These are phyloP conservation scores for Penicillium thymicola DNA, from an alignment of 2,329 filamentous ascomycete genomes.

Conservation along the genomic window DNA sequence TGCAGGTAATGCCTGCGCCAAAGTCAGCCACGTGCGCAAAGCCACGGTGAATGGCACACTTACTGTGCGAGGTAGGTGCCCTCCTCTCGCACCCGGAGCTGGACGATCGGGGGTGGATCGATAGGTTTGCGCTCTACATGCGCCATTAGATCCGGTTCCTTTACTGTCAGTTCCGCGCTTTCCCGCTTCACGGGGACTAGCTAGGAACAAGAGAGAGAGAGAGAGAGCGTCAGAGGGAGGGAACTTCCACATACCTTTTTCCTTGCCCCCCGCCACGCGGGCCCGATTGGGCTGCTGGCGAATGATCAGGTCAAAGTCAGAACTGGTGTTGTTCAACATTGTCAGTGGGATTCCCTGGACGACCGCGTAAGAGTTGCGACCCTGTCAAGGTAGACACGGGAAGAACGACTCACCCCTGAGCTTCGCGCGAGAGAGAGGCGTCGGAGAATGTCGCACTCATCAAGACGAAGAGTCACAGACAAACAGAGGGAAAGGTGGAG, in stretches of 20 bases:
- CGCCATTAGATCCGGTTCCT: neutral
- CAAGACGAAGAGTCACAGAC: conserved; percentile 33
- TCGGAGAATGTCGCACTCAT: conserved; percentile 44
- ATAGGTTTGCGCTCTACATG: conserved; percentile 73
- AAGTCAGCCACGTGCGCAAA: conserved; percentile 14
- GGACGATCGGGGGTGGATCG: conserved; percentile 77
- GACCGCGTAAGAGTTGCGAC: conserved; percentile 30
- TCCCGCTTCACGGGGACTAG: neutral
- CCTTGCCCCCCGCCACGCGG: conserved; percentile 67
- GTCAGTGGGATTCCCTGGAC: conserved; percentile 38
- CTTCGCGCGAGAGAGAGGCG: conserved; percentile 42
- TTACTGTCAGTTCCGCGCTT: neutral
- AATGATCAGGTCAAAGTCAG: conserved; percentile 57
- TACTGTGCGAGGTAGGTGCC: conserved; percentile 58
- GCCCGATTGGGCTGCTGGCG: conserved; percentile 67
- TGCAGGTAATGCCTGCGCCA: conserved; percentile 56
- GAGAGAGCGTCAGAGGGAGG: too few species aligned
- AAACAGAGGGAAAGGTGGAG: conserved; percentile 17
- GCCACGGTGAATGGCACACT: conserved; percentile 29
- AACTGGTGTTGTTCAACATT: conserved; percentile 45
- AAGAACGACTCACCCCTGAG: conserved; percentile 38
- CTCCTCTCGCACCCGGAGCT: conserved; percentile 57
- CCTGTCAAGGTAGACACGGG: conserved; percentile 12
- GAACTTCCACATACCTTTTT: conserved; percentile 58
- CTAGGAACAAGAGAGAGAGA: neutral